These are phyloP conservation scores for California macrophylla DNA, from an alignment of 441 rosid genomes.

Conservation along the genomic window DNA sequence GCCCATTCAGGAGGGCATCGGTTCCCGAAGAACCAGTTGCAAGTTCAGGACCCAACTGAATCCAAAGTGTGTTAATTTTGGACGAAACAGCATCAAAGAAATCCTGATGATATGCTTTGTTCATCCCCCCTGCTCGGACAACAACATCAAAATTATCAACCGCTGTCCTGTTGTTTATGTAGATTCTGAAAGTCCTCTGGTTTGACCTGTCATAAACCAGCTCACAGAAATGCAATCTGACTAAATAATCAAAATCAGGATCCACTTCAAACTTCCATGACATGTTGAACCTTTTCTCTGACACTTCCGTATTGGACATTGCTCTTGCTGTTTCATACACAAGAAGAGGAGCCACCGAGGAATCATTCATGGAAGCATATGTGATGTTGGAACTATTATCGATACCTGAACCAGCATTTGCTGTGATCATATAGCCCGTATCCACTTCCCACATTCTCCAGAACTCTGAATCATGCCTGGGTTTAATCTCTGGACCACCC, in stretches of 20 bases:
- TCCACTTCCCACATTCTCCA: conserved; percentile 78
- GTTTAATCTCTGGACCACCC: conserved; percentile 81
- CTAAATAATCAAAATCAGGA: conserved; percentile 64
- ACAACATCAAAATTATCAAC: conserved; percentile 64
- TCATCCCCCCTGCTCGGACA: conserved; percentile 34
- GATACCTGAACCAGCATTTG: conserved; percentile 54
- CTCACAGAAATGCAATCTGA: conserved; percentile 88
- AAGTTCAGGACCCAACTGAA: conserved; percentile 75
- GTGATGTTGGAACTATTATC: conserved; percentile 53
- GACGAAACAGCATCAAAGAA: conserved; percentile 62
- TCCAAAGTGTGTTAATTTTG: conserved; percentile 42
- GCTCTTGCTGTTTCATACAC: conserved; percentile 82
- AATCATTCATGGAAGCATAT: conserved; percentile 37
- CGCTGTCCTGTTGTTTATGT: conserved; percentile 66
- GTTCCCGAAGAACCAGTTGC: conserved; percentile 54
- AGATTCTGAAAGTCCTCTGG: conserved; percentile 65
- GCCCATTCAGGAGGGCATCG: conserved; percentile 70
- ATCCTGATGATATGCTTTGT: conserved; percentile 61
- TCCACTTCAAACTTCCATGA: conserved; percentile 74
- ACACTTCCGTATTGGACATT: conserved; percentile 71
- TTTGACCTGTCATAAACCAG: conserved; percentile 55
- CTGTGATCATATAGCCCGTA: conserved; percentile 79
- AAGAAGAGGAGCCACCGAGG: conserved; percentile 70
- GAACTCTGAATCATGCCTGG: conserved; percentile 80
- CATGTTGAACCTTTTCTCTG: conserved; percentile 59